These are phyloP conservation scores for Myriosclerotinia curreyana DNA, from an alignment of 2,329 filamentous ascomycete species.

Conservation along the genomic window DNA sequence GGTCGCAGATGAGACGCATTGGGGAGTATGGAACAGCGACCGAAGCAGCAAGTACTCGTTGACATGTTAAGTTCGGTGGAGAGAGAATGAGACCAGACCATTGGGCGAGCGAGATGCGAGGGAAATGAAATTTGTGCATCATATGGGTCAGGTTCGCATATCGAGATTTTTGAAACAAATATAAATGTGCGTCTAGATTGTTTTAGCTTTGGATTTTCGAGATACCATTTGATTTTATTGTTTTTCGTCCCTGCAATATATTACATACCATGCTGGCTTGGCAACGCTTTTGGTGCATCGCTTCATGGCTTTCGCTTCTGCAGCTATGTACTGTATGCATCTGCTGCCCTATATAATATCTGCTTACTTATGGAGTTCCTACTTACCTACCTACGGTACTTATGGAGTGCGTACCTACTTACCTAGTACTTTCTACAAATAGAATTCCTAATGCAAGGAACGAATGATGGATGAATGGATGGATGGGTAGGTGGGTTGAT, in stretches of 20 bases:
- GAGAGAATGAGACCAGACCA: too few relatives aligned
- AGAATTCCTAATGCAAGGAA: too few relatives aligned
- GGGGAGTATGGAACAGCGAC: constrained; percentile 64
- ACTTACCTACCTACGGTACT: too few relatives aligned
- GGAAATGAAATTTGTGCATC: neutral
- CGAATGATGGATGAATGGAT: too few relatives aligned
- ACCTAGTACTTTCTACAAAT: too few relatives aligned
- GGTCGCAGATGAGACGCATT: constrained; percentile 61
- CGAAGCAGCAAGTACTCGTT: constrained; percentile 52
- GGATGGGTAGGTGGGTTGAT: too few relatives aligned
- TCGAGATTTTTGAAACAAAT: neutral
- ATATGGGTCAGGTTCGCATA: neutral
- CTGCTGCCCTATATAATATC: neutral
- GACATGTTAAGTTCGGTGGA: constrained; percentile 23
- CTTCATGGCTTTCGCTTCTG: too few relatives aligned
- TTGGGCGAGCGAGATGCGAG: neutral
- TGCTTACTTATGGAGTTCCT: too few relatives aligned
- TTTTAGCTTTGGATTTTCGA: constrained; percentile 17
- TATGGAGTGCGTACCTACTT: too few relatives aligned
- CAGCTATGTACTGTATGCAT: constrained; percentile 1
- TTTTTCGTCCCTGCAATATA: neutral
- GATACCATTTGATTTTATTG: constrained; percentile 1
- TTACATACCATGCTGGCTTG: constrained; percentile 5
- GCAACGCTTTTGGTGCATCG: neutral
- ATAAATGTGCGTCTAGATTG: neutral